Evolutionary conservation across 768 basidiomycete species (phyloP).

Genomic region (Clitopilus hobsonii): DNA sequence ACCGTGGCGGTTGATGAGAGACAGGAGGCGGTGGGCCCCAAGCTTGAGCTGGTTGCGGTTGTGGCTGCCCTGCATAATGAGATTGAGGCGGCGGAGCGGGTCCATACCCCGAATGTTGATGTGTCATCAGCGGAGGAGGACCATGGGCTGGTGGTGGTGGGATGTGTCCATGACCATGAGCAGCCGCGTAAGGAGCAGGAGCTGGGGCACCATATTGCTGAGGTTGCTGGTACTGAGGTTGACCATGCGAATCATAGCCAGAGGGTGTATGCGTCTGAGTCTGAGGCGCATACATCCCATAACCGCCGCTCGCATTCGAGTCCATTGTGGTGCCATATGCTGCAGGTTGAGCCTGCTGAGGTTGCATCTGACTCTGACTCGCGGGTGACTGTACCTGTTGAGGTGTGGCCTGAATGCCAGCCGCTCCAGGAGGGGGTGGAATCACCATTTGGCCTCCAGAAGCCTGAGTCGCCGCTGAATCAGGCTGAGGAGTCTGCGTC

Average conservation of each 20-base stretch:
- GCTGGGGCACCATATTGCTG: constrained; percentile 24
- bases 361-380: constrained; percentile 16
- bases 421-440: constrained; percentile 1
- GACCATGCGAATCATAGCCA: constrained; percentile 15
- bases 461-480: background rate
- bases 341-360: constrained; percentile 11
- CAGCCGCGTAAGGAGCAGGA: background rate
- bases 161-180: background rate
- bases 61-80: background rate
- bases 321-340: background rate
- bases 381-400: constrained; percentile 3
- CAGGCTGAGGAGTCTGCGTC: background rate
- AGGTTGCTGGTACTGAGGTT: constrained; percentile 30
- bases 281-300: background rate
- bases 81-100: background rate
- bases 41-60: background rate
- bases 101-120: background rate
- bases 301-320: background rate
- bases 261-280: background rate
- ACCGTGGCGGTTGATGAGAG: background rate
- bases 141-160: background rate
- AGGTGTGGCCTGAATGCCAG: constrained; percentile 2
- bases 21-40: background rate
- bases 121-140: background rate
- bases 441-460: constrained; percentile 6